Evolutionary conservation across 1,139 yeast species (phyloP), one percentile per base, ranked within the genome.

Genomic region (Nakaseomyces sp.): DNA sequence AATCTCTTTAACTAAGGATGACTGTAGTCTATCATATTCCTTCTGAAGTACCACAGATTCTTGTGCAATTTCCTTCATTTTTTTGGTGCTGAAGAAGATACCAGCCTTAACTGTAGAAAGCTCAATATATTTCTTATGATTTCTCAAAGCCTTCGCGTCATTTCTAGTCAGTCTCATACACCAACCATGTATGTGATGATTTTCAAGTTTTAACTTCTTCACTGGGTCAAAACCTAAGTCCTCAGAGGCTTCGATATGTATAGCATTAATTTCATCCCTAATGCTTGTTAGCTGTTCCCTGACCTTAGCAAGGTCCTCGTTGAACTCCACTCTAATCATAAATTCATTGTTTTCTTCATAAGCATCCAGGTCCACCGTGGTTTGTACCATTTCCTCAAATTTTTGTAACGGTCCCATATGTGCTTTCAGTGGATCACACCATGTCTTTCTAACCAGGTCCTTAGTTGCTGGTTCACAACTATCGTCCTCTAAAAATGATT

Each of bases 21-120:
- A 67, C 64, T 91, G 97, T 49, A 84, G 81, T 43, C 68, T 67
- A 50, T 82, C 79, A 62, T 89, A 91, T 47, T 81, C 82, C 15
- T 71, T 70, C 47, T 79, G 78, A 18, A 81, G 70, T 40, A 76
- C 76, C 10, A 68, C 65, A 54, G 79, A 81, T 48, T 79, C 77
- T 39, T 70, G 68, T 7, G 89, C 77, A 37, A 81, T 69, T n/a
- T 70, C 67, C 37, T 76, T 72, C 50, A 91, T 69, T 50, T 73
- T 72, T 35, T 69, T 65, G 2, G 95, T 86, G 5, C 95, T 86
- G 68, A 91, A 91, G 61, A 73, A 87, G 2, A 89, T 91, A 45
- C 98, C 98, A 1, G 96, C 95, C 62, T 91, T 91, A 29, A 87
- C 94, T 0, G 97, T 88, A 44, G 88, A 86, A 28, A 89, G 70